These are phyloP conservation scores for Graphilbum fragrans DNA, from an alignment of 2,329 filamentous ascomycete species.

Conservation along the genomic window DNA sequence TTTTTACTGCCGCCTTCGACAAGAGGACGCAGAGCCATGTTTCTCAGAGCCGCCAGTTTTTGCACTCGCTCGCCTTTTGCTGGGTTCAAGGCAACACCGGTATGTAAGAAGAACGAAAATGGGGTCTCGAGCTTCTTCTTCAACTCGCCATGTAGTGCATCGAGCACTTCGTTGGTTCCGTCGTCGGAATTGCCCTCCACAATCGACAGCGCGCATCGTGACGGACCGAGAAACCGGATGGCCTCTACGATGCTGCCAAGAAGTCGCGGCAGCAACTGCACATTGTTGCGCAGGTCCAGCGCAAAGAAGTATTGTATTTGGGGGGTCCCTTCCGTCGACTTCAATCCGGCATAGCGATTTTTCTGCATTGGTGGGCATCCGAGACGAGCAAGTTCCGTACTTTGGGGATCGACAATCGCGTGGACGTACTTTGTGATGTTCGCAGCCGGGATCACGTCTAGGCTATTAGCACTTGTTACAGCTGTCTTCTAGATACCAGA, in stretches of 20 bases:
- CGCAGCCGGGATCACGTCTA: too few relatives aligned
- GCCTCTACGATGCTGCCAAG: constrained; percentile 33
- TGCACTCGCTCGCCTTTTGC: constrained; percentile 43
- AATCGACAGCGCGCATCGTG: constrained; percentile 39
- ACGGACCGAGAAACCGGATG: constrained; percentile 25
- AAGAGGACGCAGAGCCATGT: constrained; percentile 54
- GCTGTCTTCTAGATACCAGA: too few relatives aligned
- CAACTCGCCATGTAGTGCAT: constrained; percentile 25
- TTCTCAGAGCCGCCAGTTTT: constrained; percentile 61
- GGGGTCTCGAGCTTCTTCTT: constrained; percentile 19
- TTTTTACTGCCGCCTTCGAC: constrained; percentile 16
- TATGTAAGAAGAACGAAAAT: background rate
- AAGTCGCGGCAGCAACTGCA: constrained; percentile 33
- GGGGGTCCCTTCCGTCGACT: too few relatives aligned
- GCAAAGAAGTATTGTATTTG: constrained; percentile 34
- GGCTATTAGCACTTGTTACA: too few relatives aligned
- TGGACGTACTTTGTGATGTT: too few relatives aligned
- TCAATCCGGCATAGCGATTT: too few relatives aligned
- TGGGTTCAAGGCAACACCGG: too few relatives aligned
- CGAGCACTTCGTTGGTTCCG: constrained; percentile 38
- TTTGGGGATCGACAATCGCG: too few relatives aligned
- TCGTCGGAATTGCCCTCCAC: constrained; percentile 43
- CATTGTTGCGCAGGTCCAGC: constrained; percentile 34
- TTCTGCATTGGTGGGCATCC: too few relatives aligned
- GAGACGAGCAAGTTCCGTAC: too few relatives aligned